Percentiles rank a stretch among this genome's conserved stretches.
These are phyloP conservation scores for Hyphopichia khmerensis DNA, from an alignment of 1,139 yeast genomes.

Conservation along the genomic window DNA sequence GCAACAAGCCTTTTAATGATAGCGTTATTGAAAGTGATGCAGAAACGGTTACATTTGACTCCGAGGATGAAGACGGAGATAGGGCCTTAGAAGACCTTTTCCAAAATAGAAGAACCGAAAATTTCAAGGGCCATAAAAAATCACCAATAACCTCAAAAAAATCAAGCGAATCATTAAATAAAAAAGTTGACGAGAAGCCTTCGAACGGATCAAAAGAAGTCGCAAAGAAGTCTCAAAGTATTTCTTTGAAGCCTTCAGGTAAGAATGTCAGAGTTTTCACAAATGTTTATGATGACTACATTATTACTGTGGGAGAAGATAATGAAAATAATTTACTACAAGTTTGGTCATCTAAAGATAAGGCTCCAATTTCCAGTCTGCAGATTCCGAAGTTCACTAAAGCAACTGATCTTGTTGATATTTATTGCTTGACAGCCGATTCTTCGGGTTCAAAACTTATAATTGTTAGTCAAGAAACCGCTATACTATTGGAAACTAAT, in stretches of 20 bases:
- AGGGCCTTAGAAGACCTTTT: not conserved
- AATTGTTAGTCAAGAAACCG: not conserved
- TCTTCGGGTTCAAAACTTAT: not conserved
- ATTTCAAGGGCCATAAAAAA: not conserved
- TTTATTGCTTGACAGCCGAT: not conserved
- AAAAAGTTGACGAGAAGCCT: too few species aligned
- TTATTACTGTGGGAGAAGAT: not conserved
- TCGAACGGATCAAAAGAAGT: too few species aligned
- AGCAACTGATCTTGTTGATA: not conserved
- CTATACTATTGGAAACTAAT: not conserved
- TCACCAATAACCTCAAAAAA: not conserved
- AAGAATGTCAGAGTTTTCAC: not conserved
- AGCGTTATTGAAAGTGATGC: constrained; percentile 20
- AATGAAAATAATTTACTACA: not conserved
- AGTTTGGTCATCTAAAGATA: not conserved
- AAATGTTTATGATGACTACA: not conserved
- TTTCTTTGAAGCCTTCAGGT: not conserved
- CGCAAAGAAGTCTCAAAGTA: too few species aligned
- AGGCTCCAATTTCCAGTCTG: not conserved
- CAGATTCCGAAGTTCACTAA: not conserved
- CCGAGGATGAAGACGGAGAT: constrained; percentile 5
- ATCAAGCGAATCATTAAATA: too few species aligned
- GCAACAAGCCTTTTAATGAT: not conserved
- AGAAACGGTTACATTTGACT: constrained; percentile 25
- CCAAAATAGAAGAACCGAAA: not conserved